Conservation (phyloP, 169 alveolate genomes). For the Plasmodium gaboni region DNA sequence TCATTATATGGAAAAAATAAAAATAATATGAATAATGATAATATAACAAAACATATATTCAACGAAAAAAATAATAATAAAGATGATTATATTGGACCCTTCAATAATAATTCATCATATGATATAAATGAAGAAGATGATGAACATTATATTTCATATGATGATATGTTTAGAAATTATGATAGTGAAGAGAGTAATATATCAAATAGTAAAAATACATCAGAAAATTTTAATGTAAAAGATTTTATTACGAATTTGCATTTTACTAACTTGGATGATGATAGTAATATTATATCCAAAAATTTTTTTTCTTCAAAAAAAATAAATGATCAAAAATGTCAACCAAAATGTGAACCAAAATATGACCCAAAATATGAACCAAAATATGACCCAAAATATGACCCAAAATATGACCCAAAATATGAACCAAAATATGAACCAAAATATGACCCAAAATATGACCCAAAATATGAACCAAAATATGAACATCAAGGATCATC, state of each 20-base stretch:
- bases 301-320: no score
- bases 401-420: no score
- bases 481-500: no score
- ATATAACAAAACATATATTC: not conserved
- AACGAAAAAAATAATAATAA: not conserved
- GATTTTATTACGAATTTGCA: slow-evolving; percentile 25
- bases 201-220: not conserved
- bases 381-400: no score
- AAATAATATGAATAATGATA: not conserved
- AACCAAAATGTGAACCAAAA: no score
- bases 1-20: no score
- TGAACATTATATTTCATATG: slow-evolving; percentile 21
- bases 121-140: slow-evolving; percentile 2
- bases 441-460: no score
- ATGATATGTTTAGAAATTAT: slow-evolving; percentile 29
- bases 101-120: not conserved
- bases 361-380: no score
- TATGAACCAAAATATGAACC: no score
- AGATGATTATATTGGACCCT: not conserved
- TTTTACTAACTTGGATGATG: slow-evolving; percentile 10
- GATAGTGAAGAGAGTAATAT: slow-evolving; percentile 13
- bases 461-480: no score
- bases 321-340: no score
- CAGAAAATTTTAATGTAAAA: slow-evolving; percentile 14
- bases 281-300: not conserved